phyloP scores from a whole-genome alignment of 306 rosid genomes.

The Glycine latifolia region DNA sequence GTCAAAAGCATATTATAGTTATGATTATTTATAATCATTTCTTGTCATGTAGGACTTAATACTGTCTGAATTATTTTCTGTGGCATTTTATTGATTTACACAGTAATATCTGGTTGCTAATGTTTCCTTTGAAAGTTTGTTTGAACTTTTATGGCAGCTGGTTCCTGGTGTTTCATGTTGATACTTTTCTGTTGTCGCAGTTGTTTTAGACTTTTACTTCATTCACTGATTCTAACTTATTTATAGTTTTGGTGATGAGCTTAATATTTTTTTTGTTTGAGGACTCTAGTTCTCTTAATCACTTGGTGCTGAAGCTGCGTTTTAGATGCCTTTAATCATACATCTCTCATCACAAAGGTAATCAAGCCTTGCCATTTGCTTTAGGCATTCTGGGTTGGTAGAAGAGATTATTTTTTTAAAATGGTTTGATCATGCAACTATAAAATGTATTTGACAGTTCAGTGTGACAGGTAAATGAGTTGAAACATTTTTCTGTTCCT shows the following conservation, averaged over 20 bases:
- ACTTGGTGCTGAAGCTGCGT: conserved; percentile 60
- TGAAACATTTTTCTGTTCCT: conserved; percentile 43
- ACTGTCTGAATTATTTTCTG: conserved; percentile 45
- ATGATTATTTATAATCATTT: conserved; percentile 48
- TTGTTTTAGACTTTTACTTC: conserved; percentile 39
- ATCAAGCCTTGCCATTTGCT: conserved; percentile 51
- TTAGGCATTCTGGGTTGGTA: conserved; percentile 63
- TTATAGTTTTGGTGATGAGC: conserved; percentile 48
- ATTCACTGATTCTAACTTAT: conserved; percentile 57
- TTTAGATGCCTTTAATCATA: conserved; percentile 47
- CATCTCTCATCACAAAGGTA: conserved; percentile 59
- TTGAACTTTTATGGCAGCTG: conserved; percentile 55
- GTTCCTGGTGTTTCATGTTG: conserved; percentile 54
- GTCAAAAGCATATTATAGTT: conserved; percentile 49
- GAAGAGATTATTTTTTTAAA: conserved; percentile 18
- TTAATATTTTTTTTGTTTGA: conserved; percentile 44
- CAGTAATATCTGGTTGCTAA: conserved; percentile 61
- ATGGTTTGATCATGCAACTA: conserved; percentile 35
- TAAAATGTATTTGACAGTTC: conserved; percentile 55
- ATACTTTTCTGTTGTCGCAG: conserved; percentile 46
- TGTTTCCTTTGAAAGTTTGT: conserved; percentile 54
- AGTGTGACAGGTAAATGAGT: conserved; percentile 65
- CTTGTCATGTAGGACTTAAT: conserved; percentile 56
- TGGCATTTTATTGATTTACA: conserved; percentile 53
- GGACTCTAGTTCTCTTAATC: conserved; percentile 51